Evolutionary conservation across 306 rosid genomes (phyloP).

Genomic region (Amphicarpaea edgeworthii): DNA sequence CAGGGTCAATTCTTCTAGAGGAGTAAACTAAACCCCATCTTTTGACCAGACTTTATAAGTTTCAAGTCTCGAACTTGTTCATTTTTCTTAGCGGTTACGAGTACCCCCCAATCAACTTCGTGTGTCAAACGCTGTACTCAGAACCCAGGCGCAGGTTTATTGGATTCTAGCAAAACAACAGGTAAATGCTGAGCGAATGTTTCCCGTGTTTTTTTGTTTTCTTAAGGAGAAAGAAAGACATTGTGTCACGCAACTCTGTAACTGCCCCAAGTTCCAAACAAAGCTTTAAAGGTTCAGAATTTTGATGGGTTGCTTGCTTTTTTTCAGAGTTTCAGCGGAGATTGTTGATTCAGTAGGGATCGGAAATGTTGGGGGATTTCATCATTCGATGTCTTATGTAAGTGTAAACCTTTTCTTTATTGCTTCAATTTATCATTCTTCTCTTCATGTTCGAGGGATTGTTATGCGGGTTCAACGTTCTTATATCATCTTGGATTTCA

Average conservation of each 20-base stretch:
- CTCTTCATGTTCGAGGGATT: background rate
- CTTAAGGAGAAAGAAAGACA: background rate
- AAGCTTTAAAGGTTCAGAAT: background rate
- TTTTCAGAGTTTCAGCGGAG: slow-evolving; percentile 36
- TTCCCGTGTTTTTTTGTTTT: slow-evolving; percentile 12
- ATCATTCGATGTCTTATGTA: slow-evolving; percentile 79
- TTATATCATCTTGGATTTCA: slow-evolving; percentile 39
- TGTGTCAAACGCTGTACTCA: slow-evolving; percentile 34
- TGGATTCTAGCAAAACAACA: slow-evolving; percentile 3
- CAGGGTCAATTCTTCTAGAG: slow-evolving; percentile 35
- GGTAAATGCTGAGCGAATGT: slow-evolving; percentile 25
- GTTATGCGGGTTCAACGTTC: background rate
- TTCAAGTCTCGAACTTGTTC: slow-evolving; percentile 3
- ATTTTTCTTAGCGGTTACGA: slow-evolving; percentile 26
- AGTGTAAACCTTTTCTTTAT: slow-evolving; percentile 30
- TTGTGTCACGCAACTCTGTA: slow-evolving; percentile 10
- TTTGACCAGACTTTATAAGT: slow-evolving; percentile 26
- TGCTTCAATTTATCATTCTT: background rate
- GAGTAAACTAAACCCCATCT: slow-evolving; percentile 38
- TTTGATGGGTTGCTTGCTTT: slow-evolving; percentile 19
- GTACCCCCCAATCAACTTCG: background rate
- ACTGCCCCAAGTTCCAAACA: background rate
- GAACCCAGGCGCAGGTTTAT: slow-evolving; percentile 16
- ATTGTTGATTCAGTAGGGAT: slow-evolving; percentile 27
- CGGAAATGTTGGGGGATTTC: slow-evolving; percentile 79